phyloP scores from a whole-genome alignment of 1,139 yeast genomes.

The Petasospora fabianii region DNA sequence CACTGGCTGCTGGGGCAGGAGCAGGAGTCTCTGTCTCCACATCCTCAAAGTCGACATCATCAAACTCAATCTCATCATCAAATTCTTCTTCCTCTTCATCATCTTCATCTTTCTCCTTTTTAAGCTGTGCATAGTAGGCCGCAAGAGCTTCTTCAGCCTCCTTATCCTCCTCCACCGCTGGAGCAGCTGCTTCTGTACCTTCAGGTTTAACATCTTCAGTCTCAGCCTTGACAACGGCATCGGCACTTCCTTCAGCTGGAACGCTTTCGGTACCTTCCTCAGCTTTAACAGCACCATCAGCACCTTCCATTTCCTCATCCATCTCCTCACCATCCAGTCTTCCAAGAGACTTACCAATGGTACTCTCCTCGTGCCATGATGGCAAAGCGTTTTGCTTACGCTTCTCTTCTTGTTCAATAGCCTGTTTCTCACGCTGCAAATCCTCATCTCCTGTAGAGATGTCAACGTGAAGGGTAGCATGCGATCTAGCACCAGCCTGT shows the following conservation, averaged over 20 bases:
- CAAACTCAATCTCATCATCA: slow-evolving; percentile 26
- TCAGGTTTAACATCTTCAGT: background rate
- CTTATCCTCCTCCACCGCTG: slow-evolving; percentile 40
- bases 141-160: slow-evolving; percentile 78
- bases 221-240: slow-evolving; percentile 1
- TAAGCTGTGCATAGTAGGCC: slow-evolving; percentile 54
- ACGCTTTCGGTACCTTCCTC: slow-evolving; percentile 9
- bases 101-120: slow-evolving; percentile 44
- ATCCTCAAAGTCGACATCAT: slow-evolving; percentile 34
- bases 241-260: background rate
- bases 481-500: slow-evolving; percentile 39
- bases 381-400: slow-evolving; percentile 94
- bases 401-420: slow-evolving; percentile 67
- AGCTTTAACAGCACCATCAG: slow-evolving; percentile 8
- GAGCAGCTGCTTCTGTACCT: slow-evolving; percentile 2
- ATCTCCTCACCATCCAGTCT: slow-evolving; percentile 45
- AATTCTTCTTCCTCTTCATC: slow-evolving; percentile 53
- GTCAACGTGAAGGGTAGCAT: slow-evolving; percentile 79
- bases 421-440: slow-evolving; percentile 60
- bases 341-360: slow-evolving; percentile 74
- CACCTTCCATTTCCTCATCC: slow-evolving; percentile 45
- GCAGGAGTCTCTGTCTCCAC: slow-evolving; percentile 21
- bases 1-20: slow-evolving; percentile 1
- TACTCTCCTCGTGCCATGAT: slow-evolving; percentile 90
- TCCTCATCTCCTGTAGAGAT: slow-evolving; percentile 87